Base-by-base conservation (phyloP, 2,329 filamentous ascomycete species). In the Pseudogymnoascus sp. region DNA sequence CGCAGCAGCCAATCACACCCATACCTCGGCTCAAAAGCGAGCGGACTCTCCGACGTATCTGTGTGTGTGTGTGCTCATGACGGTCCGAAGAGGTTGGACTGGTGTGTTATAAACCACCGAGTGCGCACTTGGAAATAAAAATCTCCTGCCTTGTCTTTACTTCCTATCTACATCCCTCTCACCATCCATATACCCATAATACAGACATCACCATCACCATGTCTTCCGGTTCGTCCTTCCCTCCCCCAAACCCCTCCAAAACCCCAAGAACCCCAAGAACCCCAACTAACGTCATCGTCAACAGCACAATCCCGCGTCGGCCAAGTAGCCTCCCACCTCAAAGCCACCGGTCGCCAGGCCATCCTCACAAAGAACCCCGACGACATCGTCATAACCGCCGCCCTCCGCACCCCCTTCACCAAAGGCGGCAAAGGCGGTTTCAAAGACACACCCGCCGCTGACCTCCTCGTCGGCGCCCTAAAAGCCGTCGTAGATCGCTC, bases 381-480 rank as follows among this genome's bases (percentile, higher is more conserved):
- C 74, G 86, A 89, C 80, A 86, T 97, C 69, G 95, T 99, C 72
- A 86, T 99, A 67, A 97, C 95, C 67, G 91, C 90, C 69, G 91
- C 90, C 70, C 90, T 97, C 73, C 91, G 95, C 71, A 96, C 91
- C 14, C 86, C 95, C 72, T 87, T 97, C 77, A 96, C 92, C 69
- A 96, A 91, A 77, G 93, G 92, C 70, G 92, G 93, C 72, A 93
- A 92, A 78, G 95, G 95, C 69, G 89, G 86, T 60, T 95, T 99
- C 83, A 97, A 97, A 81, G 95, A 97, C 78, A 97, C 95, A 7
- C 82, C 86, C 63, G 90, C 90, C 5, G 85, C 91, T 42, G 93
- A 97, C 76, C 82, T 97, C 67, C 86, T 97, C 71, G 86, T 86
- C 61, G 91, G 91, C 70, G 87, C 91, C 57, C 87, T 97, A 77